phyloP scores from a whole-genome alignment of 139 green algal genomes.

The Medakamo hakoo region DNA sequence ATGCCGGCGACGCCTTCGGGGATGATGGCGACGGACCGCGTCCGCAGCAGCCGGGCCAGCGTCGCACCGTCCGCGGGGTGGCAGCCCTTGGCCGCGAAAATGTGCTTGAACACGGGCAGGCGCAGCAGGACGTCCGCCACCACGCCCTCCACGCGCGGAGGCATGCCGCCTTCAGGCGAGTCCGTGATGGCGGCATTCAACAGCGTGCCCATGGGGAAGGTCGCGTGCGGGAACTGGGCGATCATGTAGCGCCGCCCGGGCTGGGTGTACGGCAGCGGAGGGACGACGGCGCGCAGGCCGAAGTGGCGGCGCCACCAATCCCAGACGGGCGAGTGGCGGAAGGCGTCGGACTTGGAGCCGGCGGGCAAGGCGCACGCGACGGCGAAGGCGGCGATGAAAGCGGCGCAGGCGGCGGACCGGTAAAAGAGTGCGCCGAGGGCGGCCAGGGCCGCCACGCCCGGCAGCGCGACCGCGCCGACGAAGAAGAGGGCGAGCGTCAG shows the following conservation, averaged over 20 bases:
- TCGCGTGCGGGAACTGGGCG: background rate
- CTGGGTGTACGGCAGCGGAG: background rate
- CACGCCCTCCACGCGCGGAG: slow-evolving; percentile 1
- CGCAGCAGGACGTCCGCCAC: slow-evolving; percentile 3
- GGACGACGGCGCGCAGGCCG: background rate
- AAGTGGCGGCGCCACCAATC: background rate
- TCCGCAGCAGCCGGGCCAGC: background rate
- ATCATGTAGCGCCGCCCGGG: background rate
- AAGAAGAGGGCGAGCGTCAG: background rate
- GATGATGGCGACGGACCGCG: background rate
- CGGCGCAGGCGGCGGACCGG: background rate
- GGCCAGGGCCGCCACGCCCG: background rate
- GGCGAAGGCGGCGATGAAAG: background rate
- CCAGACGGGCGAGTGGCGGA: background rate
- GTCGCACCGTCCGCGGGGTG: background rate
- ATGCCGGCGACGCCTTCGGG: background rate
- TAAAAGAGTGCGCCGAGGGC: background rate
- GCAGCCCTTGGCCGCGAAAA: background rate
- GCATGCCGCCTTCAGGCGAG: background rate
- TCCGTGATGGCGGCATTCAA: background rate
- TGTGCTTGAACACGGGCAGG: slow-evolving; percentile 3
- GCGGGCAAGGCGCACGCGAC: background rate
- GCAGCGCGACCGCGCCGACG: background rate
- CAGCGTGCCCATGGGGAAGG: background rate
- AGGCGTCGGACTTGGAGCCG: background rate